These are phyloP conservation scores for Colletotrichum spinosum DNA, from an alignment of 2,329 filamentous ascomycete genomes.

Conservation along the genomic window DNA sequence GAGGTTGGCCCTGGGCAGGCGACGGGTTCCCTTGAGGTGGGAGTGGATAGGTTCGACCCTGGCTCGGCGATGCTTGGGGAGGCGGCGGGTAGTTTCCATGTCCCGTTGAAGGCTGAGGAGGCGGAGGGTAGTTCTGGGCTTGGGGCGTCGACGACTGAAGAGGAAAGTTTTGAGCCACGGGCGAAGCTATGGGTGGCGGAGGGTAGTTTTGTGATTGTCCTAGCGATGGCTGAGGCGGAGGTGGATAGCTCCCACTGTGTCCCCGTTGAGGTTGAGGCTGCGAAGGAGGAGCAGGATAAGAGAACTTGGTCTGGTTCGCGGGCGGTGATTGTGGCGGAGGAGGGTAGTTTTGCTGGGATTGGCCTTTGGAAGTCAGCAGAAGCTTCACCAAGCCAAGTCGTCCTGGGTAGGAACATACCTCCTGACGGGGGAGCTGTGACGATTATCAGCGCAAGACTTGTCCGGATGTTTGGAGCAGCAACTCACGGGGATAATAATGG, in stretches of 20 bases:
- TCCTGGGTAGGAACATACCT: conserved; percentile 17
- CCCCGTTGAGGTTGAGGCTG: conserved; percentile 38
- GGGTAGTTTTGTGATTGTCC: conserved; percentile 39
- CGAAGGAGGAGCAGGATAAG: conserved; percentile 54
- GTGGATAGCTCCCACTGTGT: conserved; percentile 44
- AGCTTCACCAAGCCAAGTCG: not conserved
- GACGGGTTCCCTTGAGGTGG: conserved; percentile 39
- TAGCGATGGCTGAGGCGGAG: conserved; percentile 42
- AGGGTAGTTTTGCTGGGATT: conserved; percentile 54
- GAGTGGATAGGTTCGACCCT: conserved; percentile 37
- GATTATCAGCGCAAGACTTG: conserved; percentile 24
- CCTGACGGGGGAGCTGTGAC: conserved; percentile 32
- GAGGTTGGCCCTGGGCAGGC: conserved; percentile 40
- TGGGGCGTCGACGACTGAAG: conserved; percentile 43
- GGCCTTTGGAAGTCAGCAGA: conserved; percentile 26
- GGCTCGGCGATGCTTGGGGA: conserved; percentile 31
- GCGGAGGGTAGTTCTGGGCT: conserved; percentile 42
- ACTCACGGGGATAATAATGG: conserved; percentile 36
- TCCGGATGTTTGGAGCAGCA: conserved; percentile 16
- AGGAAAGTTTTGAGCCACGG: conserved; percentile 37
- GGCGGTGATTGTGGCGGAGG: conserved; percentile 61
- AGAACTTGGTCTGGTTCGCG: conserved; percentile 58
- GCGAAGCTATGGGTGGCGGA: conserved; percentile 42
- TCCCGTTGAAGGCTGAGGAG: conserved; percentile 38
- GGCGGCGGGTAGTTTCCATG: conserved; percentile 33